Percentiles rank a stretch among this genome's conserved stretches.
phyloP scores from a whole-genome alignment of 2,329 filamentous ascomycete species.

The Colletotrichum abscissum region DNA sequence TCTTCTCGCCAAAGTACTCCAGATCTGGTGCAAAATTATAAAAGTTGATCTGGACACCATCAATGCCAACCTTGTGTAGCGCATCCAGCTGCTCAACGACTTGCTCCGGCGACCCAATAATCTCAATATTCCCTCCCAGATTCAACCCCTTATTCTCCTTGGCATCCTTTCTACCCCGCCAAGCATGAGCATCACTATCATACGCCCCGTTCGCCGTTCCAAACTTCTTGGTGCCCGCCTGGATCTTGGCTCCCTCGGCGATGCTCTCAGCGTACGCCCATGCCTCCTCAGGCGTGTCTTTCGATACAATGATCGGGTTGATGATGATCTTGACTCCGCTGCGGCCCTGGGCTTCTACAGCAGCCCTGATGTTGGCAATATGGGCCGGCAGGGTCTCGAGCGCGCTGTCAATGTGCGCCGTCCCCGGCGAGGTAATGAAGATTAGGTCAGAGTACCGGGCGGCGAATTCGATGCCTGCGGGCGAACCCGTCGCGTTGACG shows the following conservation, averaged over 20 bases:
- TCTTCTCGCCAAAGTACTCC: not conserved
- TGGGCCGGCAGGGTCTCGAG: conserved; percentile 12
- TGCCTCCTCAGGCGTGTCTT: not conserved
- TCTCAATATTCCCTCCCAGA: conserved; percentile 8
- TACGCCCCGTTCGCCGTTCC: not conserved
- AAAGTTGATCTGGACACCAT: conserved; percentile 11
- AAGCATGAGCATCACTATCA: conserved; percentile 5
- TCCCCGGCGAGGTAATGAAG: conserved; percentile 14
- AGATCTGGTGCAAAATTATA: conserved; percentile 19
- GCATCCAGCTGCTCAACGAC: not conserved
- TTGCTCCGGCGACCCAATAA: conserved; percentile 7
- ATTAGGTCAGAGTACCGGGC: conserved; percentile 14
- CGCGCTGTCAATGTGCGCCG: conserved; percentile 12
- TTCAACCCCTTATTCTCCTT: not conserved
- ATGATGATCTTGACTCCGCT: conserved; percentile 8
- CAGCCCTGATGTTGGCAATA: conserved; percentile 7
- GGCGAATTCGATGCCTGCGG: conserved; percentile 14
- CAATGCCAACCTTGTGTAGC: not conserved
- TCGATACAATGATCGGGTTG: conserved; percentile 12
- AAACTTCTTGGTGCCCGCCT: conserved; percentile 1
- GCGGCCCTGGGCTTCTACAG: not conserved
- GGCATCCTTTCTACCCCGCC: not conserved
- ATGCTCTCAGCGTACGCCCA: conserved; percentile 7
- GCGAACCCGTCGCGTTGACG: conserved; percentile 6
- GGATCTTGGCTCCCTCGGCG: conserved; percentile 2